phyloP scores from a whole-genome alignment of 495 filamentous ascomycete genomes.

The Hypoxylon rickii region DNA sequence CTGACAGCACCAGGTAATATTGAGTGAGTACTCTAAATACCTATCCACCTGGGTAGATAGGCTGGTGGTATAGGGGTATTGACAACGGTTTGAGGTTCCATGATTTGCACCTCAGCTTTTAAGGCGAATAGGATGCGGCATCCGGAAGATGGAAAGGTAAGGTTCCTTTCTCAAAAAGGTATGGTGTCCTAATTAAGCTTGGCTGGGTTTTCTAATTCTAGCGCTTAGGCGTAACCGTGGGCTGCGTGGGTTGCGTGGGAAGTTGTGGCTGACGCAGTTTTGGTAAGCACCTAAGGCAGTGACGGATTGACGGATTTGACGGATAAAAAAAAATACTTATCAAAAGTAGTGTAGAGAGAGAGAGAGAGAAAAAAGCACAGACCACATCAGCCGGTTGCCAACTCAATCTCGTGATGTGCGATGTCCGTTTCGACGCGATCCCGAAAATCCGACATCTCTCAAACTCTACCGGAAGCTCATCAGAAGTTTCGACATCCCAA shows the following conservation, averaged over 20 bases:
- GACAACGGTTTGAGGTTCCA: background rate
- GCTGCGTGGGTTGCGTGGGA: too few species aligned
- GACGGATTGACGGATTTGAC: background rate
- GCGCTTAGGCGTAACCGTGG: too few species aligned
- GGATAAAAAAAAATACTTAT: background rate
- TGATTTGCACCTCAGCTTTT: background rate
- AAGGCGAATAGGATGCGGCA: too few species aligned
- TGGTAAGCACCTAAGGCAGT: background rate
- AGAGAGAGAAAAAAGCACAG: slow-evolving; percentile 3
- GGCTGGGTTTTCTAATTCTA: too few species aligned
- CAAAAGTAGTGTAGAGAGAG: background rate
- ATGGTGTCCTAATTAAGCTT: background rate
- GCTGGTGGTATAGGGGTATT: too few species aligned
- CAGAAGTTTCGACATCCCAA: slow-evolving; percentile 7
- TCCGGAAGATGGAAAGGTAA: slow-evolving; percentile 17
- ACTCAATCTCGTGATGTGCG: slow-evolving; percentile 23
- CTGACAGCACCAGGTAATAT: slow-evolving; percentile 3
- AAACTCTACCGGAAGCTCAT: slow-evolving; percentile 19
- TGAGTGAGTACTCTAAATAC: too few species aligned
- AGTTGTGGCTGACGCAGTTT: slow-evolving; percentile 22
- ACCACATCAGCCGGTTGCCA: slow-evolving; percentile 19
- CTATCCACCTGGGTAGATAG: too few species aligned
- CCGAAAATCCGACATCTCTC: slow-evolving; percentile 29
- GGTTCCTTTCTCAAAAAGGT: slow-evolving; percentile 21
- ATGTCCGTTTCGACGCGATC: slow-evolving; percentile 26